These are phyloP conservation scores for Inosperma sp. DNA, from an alignment of 768 basidiomycete genomes.

Conservation along the genomic window DNA sequence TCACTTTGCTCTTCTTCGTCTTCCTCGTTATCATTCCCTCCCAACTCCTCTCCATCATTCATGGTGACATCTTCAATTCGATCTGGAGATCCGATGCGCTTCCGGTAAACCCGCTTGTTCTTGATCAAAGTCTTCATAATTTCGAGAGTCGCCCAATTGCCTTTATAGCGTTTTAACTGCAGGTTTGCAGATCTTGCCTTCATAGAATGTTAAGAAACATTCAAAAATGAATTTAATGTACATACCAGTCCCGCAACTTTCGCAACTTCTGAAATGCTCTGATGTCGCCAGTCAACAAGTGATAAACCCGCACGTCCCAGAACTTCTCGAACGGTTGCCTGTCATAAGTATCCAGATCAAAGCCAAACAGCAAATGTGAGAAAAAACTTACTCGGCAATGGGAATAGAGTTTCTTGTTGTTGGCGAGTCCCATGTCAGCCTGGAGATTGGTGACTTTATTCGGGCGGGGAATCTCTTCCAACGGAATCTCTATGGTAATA, in stretches of 20 bases:
- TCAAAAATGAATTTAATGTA: neutral
- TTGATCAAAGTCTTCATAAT: constrained; percentile 6
- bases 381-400: neutral
- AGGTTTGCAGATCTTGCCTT: neutral
- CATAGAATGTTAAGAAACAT: neutral
- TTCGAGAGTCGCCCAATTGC: constrained; percentile 4
- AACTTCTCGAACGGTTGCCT: constrained; percentile 1
- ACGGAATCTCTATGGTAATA: neutral
- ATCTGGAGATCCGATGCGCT: neutral
- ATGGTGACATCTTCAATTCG: too few species aligned
- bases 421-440: neutral
- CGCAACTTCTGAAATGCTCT: neutral
- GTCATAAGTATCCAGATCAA: neutral
- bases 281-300: neutral
- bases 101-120: constrained; percentile 3
- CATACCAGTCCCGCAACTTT: constrained; percentile 2
- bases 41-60: neutral
- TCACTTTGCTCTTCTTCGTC: neutral
- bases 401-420: neutral
- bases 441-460: constrained; percentile 1
- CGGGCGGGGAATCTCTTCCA: neutral
- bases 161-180: neutral
- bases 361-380: neutral
- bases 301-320: neutral
- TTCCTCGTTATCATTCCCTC: neutral